Evolutionary conservation across 1,284 basidiomycete genomes (phyloP).

Genomic region (Neonothopanus nambi): DNA sequence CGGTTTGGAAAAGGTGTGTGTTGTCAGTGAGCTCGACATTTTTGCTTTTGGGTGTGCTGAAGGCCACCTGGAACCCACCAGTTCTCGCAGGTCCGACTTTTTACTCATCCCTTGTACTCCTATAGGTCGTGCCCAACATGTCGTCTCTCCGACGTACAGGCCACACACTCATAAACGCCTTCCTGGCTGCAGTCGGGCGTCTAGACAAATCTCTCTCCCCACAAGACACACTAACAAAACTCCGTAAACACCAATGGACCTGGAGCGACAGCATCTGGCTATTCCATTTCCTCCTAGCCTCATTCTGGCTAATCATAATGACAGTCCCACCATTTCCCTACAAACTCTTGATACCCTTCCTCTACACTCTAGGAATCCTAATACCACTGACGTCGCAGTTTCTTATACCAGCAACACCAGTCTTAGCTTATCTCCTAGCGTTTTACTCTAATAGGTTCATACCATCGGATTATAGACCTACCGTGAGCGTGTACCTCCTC

Average conservation of each 20-base stretch:
- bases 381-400: slow-evolving; percentile 92
- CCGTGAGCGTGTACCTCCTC: slow-evolving; percentile 88
- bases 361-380: slow-evolving; percentile 71
- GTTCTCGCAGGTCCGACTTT: too few species aligned
- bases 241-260: slow-evolving; percentile 63
- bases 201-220: slow-evolving; percentile 81
- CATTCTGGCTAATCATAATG: slow-evolving; percentile 83
- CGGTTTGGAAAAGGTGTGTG: too few species aligned
- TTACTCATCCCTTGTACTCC: background rate
- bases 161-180: slow-evolving; percentile 43
- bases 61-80: too few species aligned
- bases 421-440: slow-evolving; percentile 83
- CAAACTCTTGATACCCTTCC: slow-evolving; percentile 80
- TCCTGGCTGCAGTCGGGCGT: slow-evolving; percentile 61
- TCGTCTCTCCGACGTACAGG: slow-evolving; percentile 1
- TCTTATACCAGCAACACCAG: slow-evolving; percentile 85
- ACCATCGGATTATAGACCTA: slow-evolving; percentile 71
- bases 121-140: background rate
- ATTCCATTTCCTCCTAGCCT: slow-evolving; percentile 64
- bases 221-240: slow-evolving; percentile 60
- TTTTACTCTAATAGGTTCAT: slow-evolving; percentile 91
- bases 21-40: too few species aligned
- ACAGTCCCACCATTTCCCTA: slow-evolving; percentile 65
- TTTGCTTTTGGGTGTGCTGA: too few species aligned
- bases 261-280: slow-evolving; percentile 62